Evolutionary conservation across 2,329 filamentous ascomycete genomes (phyloP), one percentile per base, ranked within the genome.

Genomic region (Talaromyces rugulosus): DNA sequence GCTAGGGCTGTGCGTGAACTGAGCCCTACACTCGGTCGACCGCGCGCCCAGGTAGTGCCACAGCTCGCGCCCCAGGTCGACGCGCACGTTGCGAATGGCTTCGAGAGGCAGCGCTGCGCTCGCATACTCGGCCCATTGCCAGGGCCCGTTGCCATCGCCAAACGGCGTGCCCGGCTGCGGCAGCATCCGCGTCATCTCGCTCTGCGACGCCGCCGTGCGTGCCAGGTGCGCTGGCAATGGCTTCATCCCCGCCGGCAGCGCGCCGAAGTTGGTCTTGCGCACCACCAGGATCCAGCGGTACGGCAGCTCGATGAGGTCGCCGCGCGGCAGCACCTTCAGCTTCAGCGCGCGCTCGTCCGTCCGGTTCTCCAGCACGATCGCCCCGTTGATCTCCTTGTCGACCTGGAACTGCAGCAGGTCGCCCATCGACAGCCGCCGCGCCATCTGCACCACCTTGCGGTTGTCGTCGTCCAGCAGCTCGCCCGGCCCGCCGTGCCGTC

Each of bases 371-470:
- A 95, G 83, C 55, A 99, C 88, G 59, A 92, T 82, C 58, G 92
- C 95, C 42, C 92, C 95, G 76, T 96, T 96, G 50, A 98, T 95
- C 61, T 98, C 90, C 88, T 72, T 88, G 85, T 76, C 89, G 81
- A 72, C 89, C 75, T 99, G 95, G 72, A 95, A 85, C 73, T 99
- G 95, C 66, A 95, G 89, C 34, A 94, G 85, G 60, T 95, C 89
- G 62, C 91, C 89, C 63, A 83, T 79, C 69, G 87, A 85, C 62
- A 96, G 80, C 1, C 83, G 83, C 59, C 83, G 83, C 1, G 91
- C 92, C 51, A 87, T 88, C 62, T 87, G 83, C 58, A 83, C 83
- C 61, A 95, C 85, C 64, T 87, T 85, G 61, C 85, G 80, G 72
- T 90, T 88, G 58, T 85, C 83, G 69, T 95, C 92, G 64, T 95